These are phyloP conservation scores for Jimgerdemannia flammicorona DNA, from an alignment of 192 early-diverging fungal genomes.

Conservation along the genomic window DNA sequence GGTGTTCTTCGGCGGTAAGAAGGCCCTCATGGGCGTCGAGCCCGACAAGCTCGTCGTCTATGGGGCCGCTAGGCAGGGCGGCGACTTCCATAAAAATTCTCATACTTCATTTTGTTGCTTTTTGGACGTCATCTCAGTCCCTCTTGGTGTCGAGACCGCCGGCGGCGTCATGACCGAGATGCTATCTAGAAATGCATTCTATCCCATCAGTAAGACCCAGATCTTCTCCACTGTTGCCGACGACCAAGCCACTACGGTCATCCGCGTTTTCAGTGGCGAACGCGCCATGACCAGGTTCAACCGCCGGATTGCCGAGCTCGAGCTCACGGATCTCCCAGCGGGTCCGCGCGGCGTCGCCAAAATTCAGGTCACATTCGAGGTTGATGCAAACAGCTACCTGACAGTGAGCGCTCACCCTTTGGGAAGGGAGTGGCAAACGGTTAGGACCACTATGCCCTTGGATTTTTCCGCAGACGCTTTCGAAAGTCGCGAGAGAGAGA, in stretches of 20 bases:
- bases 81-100: constrained; percentile 76
- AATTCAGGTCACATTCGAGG: too few species aligned
- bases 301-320: too few species aligned
- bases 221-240: constrained; percentile 97
- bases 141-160: constrained; percentile 97
- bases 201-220: constrained; percentile 97
- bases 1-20: constrained; percentile 79
- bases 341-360: too few species aligned
- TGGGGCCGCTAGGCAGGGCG: constrained; percentile 96
- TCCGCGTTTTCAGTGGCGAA: constrained; percentile 97
- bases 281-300: constrained; percentile 25
- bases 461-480: too few species aligned
- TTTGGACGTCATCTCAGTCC: constrained; percentile 93
- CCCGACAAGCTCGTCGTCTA: constrained; percentile 93
- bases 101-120: constrained; percentile 64
- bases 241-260: constrained; percentile 94
- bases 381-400: too few species aligned
- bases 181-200: constrained; percentile 87
- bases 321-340: too few species aligned
- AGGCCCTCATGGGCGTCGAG: constrained; percentile 84
- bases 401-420: too few species aligned
- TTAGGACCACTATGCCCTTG: too few species aligned
- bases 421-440: too few species aligned
- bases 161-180: constrained; percentile 97
- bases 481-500: too few species aligned